These are phyloP conservation scores for Penicillium brasilianum DNA, from an alignment of 2,329 filamentous ascomycete species.

Conservation along the genomic window DNA sequence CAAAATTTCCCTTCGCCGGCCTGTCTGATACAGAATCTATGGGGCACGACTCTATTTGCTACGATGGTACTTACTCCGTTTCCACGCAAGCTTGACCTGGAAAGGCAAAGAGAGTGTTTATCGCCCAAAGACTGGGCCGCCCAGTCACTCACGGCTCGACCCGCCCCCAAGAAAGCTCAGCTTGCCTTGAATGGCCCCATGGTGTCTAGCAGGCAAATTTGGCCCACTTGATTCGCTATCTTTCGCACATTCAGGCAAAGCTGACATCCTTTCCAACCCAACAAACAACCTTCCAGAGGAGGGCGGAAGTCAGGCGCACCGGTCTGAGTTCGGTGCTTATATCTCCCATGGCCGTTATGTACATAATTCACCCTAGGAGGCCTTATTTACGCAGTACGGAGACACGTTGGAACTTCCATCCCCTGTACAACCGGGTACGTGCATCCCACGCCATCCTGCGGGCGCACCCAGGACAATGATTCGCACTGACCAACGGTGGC, in stretches of 20 bases:
- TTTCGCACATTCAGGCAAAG: neutral
- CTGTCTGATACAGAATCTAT: neutral
- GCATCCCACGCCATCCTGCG: neutral
- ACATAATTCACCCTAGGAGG: slow-evolving; percentile 1
- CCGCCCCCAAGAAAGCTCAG: slow-evolving; percentile 4
- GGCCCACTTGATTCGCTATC: slow-evolving; percentile 1
- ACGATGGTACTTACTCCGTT: neutral
- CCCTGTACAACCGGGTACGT: neutral
- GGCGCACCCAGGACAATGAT: neutral
- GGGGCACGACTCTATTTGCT: neutral
- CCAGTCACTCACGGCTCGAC: neutral
- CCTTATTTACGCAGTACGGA: too few species aligned
- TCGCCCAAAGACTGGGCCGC: neutral
- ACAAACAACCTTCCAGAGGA: neutral
- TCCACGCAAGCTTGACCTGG: neutral
- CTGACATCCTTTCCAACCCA: neutral
- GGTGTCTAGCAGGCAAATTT: neutral
- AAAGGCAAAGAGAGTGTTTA: neutral
- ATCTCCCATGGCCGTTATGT: neutral
- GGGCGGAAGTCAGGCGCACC: neutral
- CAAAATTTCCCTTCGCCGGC: too few species aligned
- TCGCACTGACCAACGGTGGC: slow-evolving; percentile 1
- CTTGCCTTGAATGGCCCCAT: neutral
- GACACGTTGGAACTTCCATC: neutral
- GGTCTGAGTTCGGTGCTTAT: neutral